Percentiles rank a stretch among this genome's conserved stretches.
phyloP scores from a whole-genome alignment of 495 filamentous ascomycete genomes.

The Daldinia childiae region DNA sequence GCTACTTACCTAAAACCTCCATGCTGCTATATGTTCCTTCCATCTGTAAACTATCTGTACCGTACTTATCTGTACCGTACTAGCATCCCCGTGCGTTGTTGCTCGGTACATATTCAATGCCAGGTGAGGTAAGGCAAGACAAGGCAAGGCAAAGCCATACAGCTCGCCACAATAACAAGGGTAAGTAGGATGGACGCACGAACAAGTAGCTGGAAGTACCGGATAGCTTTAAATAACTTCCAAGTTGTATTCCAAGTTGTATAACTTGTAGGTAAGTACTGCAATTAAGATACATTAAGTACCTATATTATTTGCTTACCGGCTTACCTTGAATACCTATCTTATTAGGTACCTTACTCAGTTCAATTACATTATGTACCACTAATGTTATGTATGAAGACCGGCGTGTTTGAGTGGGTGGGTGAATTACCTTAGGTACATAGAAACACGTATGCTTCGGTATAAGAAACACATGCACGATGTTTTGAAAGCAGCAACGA shows the following conservation, averaged over 20 bases:
- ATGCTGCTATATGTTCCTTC: constrained; percentile 2
- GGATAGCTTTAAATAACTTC: not conserved
- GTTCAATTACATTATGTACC: not conserved
- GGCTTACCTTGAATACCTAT: not conserved
- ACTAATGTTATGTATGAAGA: not conserved
- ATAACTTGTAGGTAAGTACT: not conserved
- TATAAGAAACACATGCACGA: constrained; percentile 1
- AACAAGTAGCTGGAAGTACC: constrained; percentile 1
- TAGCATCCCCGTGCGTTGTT: constrained; percentile 6
- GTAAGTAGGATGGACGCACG: constrained; percentile 1
- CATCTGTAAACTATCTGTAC: constrained; percentile 16
- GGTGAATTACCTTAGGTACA: not conserved
- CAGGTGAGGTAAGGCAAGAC: constrained; percentile 39
- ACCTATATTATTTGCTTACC: not conserved
- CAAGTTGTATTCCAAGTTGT: too few species aligned
- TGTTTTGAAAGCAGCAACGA: constrained; percentile 3
- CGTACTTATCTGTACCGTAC: constrained; percentile 27
- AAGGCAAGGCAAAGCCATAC: constrained; percentile 36
- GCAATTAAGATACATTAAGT: not conserved
- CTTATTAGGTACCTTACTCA: not conserved
- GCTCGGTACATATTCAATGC: constrained; percentile 26
- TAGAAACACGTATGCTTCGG: constrained; percentile 14
- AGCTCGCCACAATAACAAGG: constrained; percentile 13
- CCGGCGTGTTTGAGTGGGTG: constrained; percentile 15
- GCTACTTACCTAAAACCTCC: constrained; percentile 11